Percentiles rank a stretch among this genome's conserved stretches.
Conservation (phyloP, 306 rosid species). For the Adenanthera pavonina region DNA sequence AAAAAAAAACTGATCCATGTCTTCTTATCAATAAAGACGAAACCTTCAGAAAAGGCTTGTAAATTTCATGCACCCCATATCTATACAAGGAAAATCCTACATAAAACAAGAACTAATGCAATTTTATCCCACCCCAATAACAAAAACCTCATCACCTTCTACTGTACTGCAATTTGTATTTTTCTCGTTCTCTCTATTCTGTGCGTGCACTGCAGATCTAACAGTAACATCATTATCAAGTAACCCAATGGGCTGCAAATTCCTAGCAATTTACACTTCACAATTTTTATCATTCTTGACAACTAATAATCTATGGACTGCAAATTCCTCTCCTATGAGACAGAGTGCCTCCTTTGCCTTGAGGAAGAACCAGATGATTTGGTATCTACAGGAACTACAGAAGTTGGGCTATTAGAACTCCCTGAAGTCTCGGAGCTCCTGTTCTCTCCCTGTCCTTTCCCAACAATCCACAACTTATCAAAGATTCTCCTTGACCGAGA, state of each 20-base stretch:
- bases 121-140: neutral
- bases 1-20: neutral
- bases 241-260: slow-evolving; percentile 10
- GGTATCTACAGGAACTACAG: slow-evolving; percentile 68
- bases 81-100: slow-evolving; percentile 15
- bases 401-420: slow-evolving; percentile 92
- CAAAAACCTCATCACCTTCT: slow-evolving; percentile 31
- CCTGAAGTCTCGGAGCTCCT: slow-evolving; percentile 91
- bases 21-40: neutral
- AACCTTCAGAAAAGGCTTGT: neutral
- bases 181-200: slow-evolving; percentile 12
- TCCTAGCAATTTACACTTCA: slow-evolving; percentile 70
- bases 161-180: slow-evolving; percentile 21
- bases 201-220: slow-evolving; percentile 38
- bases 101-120: neutral
- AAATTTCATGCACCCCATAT: neutral
- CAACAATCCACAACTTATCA: slow-evolving; percentile 79
- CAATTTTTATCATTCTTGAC: slow-evolving; percentile 36
- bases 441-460: slow-evolving; percentile 79
- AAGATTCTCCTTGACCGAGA: slow-evolving; percentile 92
- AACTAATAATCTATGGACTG: slow-evolving; percentile 16
- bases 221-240: neutral
- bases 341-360: slow-evolving; percentile 90
- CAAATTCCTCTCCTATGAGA: slow-evolving; percentile 58
- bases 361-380: slow-evolving; percentile 78